Base-by-base conservation (phyloP, 805 yeast species). In the Metschnikowia rubicola region DNA sequence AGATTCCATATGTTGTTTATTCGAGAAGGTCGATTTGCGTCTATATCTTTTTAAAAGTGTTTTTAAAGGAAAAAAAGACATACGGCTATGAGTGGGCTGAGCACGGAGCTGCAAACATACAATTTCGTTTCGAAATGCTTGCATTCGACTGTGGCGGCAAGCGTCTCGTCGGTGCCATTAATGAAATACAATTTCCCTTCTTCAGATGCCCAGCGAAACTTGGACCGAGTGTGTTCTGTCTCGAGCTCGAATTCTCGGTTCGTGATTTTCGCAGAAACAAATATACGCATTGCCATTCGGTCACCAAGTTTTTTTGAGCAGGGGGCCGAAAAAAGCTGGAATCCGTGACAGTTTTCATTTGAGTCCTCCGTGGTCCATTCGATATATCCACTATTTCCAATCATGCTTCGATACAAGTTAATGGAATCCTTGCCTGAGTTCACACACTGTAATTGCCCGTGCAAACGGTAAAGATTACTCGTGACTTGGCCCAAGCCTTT, bases 311-410 rank as follows among this genome's bases (percentile, higher is more conserved):
- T 35, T 32, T 32, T 12, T 2, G 26, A 34, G 10, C 36, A 15
- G 17, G 11, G 11, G 17, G 36, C 21, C 13, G 10, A 8, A 10
- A 10, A 10, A 19, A 34, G 17, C 17, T 34, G 36, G 7, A 21
- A 21, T 4, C 32, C 44, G 17, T 8, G 15, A 4, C 30, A 35
- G 15, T 26, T 39, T 15, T 17, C 17, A 2, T 32, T 31, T 15
- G 29, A 30, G 30, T 30, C 39, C 2, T 33, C 43, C 7, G 13
- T 15, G 9, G 21, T 32, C 19, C 19, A 40, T 33, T 53, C 55
- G 9, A 59, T 48, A 32, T 44, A 54, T 5, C 63, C 59, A 12
- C 63, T 55, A 26, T 58, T 55, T 3, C 63, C 63, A 17, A 59
- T 47, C 9, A 53, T 45, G 37, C 52, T 53, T 26, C 51, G 41